These are phyloP conservation scores for Limtongia smithiae DNA, from an alignment of 805 yeast genomes.

Conservation along the genomic window DNA sequence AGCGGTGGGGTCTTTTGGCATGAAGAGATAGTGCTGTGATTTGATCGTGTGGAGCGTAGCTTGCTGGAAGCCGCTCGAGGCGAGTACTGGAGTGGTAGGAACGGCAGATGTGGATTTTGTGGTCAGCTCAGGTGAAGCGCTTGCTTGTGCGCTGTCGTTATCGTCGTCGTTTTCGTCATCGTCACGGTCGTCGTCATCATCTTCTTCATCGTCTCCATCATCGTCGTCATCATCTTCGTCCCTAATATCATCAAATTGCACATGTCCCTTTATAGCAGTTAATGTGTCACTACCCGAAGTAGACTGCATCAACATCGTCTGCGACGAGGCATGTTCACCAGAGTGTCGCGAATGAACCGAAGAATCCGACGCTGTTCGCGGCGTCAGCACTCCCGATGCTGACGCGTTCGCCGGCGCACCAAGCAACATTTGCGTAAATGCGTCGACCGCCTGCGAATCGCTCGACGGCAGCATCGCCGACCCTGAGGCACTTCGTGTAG, in stretches of 20 bases:
- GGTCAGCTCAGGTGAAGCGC: background rate
- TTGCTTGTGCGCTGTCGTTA: slow-evolving; percentile 7
- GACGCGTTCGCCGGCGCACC: background rate
- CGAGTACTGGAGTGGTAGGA: too few relatives aligned
- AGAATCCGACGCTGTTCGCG: background rate
- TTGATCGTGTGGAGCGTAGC: slow-evolving; percentile 9
- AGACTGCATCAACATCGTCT: too few relatives aligned
- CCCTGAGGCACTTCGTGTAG: background rate
- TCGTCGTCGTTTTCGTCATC: slow-evolving; percentile 1
- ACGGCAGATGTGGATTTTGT: background rate
- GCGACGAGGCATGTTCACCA: too few relatives aligned
- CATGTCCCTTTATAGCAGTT: too few relatives aligned
- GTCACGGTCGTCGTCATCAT: slow-evolving; percentile 1
- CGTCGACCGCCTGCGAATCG: slow-evolving; percentile 23
- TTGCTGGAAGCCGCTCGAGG: too few relatives aligned
- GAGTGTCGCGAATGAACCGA: background rate
- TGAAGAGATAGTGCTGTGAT: slow-evolving; percentile 17
- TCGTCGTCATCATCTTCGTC: slow-evolving; percentile 7
- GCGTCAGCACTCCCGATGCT: background rate
- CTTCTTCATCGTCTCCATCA: slow-evolving; percentile 3
- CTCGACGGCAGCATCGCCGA: too few relatives aligned
- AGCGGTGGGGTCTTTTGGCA: slow-evolving; percentile 3
- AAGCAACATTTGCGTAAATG: slow-evolving; percentile 25
- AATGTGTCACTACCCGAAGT: too few relatives aligned
- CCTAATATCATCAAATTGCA: background rate